Base-by-base conservation (phyloP, 148 eudicot species). In the Chenopodium suecicum region DNA sequence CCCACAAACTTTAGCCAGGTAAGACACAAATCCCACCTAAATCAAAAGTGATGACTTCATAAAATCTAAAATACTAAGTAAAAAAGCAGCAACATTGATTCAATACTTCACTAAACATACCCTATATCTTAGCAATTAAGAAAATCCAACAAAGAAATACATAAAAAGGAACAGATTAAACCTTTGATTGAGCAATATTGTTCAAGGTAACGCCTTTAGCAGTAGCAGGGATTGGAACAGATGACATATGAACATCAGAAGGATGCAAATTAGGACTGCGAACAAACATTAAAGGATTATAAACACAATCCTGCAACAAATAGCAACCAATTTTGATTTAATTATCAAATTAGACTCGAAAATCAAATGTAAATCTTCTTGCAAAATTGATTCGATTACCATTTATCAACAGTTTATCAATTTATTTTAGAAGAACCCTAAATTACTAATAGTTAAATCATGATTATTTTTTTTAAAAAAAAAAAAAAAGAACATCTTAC, bases 171-270 rank as follows among this genome's bases (percentile, higher is more conserved):
- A 37, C 3, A 70, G 41, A 11, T 6, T 0, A 52, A 79, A 79
- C 82, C 82, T 79, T 79, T 19, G 82, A n/a, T 5, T 70, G 82
- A 70, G 75, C 34, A 41, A 41, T 5, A 41, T 41, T 41, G 44
- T 41, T 41, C 7, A 5, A 34, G 12, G 27, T 25, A 79, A 56
- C 23, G 48, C 67, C 52, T 34, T 32, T 32, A 69, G 48, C 34
- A 48, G 64, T 17, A 67, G 73, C 11, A 62, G 74, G 9, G 20
- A 16, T 7, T 4, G 74, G 14, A 16, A 19, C 47, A 29, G 66
- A 9, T 6, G 82, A 50, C 9, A 56, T 34, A 2, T 48, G 74
- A 29, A 44, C 69, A 31, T 31, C 17, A 12, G 47, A 16, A 23
- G 56, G 52, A 48, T 48, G 52, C 52, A 48, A 48, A 48, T 9